phyloP scores from a whole-genome alignment of 768 basidiomycete species.

The Termitomyces sp. region DNA sequence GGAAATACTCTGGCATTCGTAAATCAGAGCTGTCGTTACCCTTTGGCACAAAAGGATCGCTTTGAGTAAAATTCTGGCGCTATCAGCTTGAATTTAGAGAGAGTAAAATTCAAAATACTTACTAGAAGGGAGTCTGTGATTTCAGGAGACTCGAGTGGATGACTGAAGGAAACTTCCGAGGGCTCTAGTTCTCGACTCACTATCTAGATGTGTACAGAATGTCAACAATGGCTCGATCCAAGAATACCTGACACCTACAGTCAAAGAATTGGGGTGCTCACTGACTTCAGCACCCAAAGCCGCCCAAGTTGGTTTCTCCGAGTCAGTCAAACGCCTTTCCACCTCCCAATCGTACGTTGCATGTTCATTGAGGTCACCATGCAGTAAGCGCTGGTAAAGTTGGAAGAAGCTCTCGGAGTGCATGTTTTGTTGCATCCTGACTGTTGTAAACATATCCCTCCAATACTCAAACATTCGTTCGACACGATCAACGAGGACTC shows the following conservation, averaged over 20 bases:
- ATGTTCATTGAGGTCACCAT: neutral
- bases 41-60: neutral
- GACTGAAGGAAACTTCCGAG: neutral
- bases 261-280: neutral
- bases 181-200: neutral
- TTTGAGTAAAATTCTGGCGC: neutral
- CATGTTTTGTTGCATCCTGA: neutral
- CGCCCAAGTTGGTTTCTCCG: neutral
- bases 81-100: neutral
- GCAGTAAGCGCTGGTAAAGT: neutral
- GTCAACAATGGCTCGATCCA: neutral
- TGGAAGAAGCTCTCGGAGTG: neutral
- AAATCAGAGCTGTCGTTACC: neutral
- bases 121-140: neutral
- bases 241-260: neutral
- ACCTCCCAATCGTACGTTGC: neutral
- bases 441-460: neutral
- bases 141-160: neutral
- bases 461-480: neutral
- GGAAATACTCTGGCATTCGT: neutral
- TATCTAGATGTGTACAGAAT: neutral
- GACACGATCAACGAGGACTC: neutral
- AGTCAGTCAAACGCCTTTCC: no score
- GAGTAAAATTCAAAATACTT: neutral
- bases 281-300: neutral